Conservation (phyloP, 768 basidiomycete species). For the Psilocybe sp. region DNA sequence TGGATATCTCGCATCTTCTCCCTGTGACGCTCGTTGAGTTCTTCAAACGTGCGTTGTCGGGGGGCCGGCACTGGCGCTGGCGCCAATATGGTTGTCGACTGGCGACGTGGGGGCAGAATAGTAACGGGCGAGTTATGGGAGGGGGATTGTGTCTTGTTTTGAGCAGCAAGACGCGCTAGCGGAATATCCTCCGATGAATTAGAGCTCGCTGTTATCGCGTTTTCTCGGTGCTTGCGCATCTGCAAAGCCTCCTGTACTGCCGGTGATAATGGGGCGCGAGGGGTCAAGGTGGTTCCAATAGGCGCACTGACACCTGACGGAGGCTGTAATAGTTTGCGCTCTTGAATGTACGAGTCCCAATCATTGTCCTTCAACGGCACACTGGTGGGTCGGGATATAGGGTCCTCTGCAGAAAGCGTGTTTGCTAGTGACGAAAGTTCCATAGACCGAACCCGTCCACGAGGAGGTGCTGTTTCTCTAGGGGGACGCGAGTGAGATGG, state of each 20-base stretch:
- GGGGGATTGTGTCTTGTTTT: slow-evolving; percentile 18
- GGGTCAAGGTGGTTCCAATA: slow-evolving; percentile 48
- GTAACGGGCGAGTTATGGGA: slow-evolving; percentile 30
- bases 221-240: slow-evolving; percentile 71
- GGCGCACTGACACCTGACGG: slow-evolving; percentile 80
- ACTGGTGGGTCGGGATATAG: slow-evolving; percentile 68
- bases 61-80: slow-evolving; percentile 46
- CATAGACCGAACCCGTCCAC: slow-evolving; percentile 70
- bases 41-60: slow-evolving; percentile 78
- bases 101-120: slow-evolving; percentile 46
- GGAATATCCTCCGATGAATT: slow-evolving; percentile 51
- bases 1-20: slow-evolving; percentile 83
- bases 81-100: slow-evolving; percentile 32
- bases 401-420: slow-evolving; percentile 42
- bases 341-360: slow-evolving; percentile 85
- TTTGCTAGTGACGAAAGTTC: slow-evolving; percentile 52
- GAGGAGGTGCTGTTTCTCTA: slow-evolving; percentile 59
- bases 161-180: slow-evolving; percentile 30
- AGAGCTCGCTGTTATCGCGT: slow-evolving; percentile 43
- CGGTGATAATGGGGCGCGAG: slow-evolving; percentile 55
- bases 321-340: slow-evolving; percentile 82
- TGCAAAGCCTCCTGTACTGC: slow-evolving; percentile 76
- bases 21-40: slow-evolving; percentile 81
- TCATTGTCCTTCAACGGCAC: slow-evolving; percentile 72
- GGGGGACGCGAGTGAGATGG: slow-evolving; percentile 68